These are phyloP conservation scores for Blepharisma undulans DNA, from an alignment of 169 alveolate species.

Conservation along the genomic window DNA sequence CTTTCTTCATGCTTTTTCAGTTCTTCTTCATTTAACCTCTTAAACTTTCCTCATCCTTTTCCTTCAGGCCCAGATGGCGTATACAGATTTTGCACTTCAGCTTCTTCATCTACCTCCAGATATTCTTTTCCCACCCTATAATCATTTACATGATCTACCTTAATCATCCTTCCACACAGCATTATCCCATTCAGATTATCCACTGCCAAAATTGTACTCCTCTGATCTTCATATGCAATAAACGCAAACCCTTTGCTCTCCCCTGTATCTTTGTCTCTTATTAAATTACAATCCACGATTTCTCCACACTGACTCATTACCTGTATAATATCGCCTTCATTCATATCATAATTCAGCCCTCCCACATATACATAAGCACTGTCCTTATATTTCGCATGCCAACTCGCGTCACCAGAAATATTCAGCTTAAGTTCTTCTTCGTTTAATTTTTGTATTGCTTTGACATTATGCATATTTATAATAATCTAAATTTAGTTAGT, in stretches of 20 bases:
- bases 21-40: constrained; percentile 61
- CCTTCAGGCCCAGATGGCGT: constrained; percentile 90
- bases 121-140: constrained; percentile 86
- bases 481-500: background rate
- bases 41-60: constrained; percentile 89
- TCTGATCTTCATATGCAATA: constrained; percentile 96
- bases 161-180: constrained; percentile 87
- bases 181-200: constrained; percentile 96
- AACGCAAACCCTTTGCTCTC: constrained; percentile 95
- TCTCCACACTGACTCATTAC: constrained; percentile 98
- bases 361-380: constrained; percentile 84
- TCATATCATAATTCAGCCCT: constrained; percentile 92
- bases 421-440: constrained; percentile 34
- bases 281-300: constrained; percentile 94
- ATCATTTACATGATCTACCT: constrained; percentile 95
- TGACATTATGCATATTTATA: constrained; percentile 22
- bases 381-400: constrained; percentile 76
- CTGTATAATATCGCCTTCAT: constrained; percentile 97
- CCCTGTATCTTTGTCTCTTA: constrained; percentile 95
- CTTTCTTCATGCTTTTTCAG: background rate
- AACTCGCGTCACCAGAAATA: constrained; percentile 34
- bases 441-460: background rate
- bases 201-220: constrained; percentile 98
- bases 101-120: constrained; percentile 59
- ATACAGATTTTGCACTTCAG: constrained; percentile 53